Conservation (phyloP, 352 stramenopile genomes). For the Phytophthora fragariaefolia region DNA sequence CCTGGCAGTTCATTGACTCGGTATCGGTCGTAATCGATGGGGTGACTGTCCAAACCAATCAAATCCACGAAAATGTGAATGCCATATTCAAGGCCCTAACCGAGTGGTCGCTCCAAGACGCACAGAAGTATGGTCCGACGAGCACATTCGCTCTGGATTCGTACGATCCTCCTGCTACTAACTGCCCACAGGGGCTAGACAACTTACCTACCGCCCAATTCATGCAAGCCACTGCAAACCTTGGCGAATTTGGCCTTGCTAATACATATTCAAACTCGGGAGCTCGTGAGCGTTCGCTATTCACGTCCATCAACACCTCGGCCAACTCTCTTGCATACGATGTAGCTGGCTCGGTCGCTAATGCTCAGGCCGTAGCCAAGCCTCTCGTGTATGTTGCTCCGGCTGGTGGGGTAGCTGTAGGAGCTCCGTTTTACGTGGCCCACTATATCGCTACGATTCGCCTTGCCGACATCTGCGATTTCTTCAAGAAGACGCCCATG, state of each 20-base stretch:
- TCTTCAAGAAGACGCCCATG: constrained; percentile 19
- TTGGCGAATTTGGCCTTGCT: not conserved
- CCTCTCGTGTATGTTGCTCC: not conserved
- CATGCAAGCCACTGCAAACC: not conserved
- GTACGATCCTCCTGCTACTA: not conserved
- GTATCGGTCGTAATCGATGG: constrained; percentile 16
- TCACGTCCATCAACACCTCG: not conserved
- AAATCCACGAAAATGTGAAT: constrained; percentile 13
- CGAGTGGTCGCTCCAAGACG: not conserved
- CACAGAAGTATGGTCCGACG: constrained; percentile 4
- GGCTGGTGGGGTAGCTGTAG: not conserved
- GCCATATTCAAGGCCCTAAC: constrained; percentile 14
- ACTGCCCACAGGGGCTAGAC: not conserved
- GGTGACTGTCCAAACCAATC: constrained; percentile 2
- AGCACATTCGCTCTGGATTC: not conserved
- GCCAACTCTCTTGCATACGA: not conserved
- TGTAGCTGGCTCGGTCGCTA: not conserved
- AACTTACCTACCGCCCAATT: not conserved
- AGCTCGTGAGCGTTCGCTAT: not conserved
- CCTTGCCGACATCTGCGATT: constrained; percentile 13
- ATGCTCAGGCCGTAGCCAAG: not conserved
- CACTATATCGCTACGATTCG: constrained; percentile 12
- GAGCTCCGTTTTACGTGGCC: constrained; percentile 3
- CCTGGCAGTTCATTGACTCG: constrained; percentile 12
- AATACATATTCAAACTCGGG: not conserved